Conservation (phyloP, 176 grass and related monocot species). For the Eragrostis curvula region DNA sequence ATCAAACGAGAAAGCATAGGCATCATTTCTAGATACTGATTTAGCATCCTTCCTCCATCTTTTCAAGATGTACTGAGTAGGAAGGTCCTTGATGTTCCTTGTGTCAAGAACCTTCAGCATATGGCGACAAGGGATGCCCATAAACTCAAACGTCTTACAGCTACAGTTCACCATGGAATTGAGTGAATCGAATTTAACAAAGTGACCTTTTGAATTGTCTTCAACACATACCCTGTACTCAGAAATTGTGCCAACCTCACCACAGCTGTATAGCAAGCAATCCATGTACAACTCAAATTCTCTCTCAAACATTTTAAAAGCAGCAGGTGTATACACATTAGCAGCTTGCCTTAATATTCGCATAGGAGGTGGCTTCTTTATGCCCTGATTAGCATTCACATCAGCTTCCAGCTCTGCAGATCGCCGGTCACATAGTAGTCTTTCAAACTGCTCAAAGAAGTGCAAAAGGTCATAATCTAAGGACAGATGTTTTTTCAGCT, state of each 20-base stretch:
- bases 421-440: slow-evolving; percentile 63
- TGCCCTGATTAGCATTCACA: slow-evolving; percentile 58
- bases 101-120: slow-evolving; percentile 91
- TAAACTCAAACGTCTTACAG: slow-evolving; percentile 85
- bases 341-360: slow-evolving; percentile 84
- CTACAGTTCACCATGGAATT: slow-evolving; percentile 68
- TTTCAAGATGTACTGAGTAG: slow-evolving; percentile 73
- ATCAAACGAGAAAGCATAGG: slow-evolving; percentile 52
- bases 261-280: slow-evolving; percentile 81
- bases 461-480: slow-evolving; percentile 61
- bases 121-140: slow-evolving; percentile 85
- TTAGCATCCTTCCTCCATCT: slow-evolving; percentile 93
- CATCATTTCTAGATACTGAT: slow-evolving; percentile 47
- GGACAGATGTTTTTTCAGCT: slow-evolving; percentile 75
- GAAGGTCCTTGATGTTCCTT: slow-evolving; percentile 90
- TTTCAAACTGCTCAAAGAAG: slow-evolving; percentile 81
- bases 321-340: slow-evolving; percentile 83
- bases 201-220: slow-evolving; percentile 70
- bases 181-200: slow-evolving; percentile 85
- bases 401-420: slow-evolving; percentile 75
- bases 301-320: slow-evolving; percentile 96
- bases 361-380: slow-evolving; percentile 86
- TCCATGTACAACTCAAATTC: slow-evolving; percentile 99
- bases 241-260: slow-evolving; percentile 67
- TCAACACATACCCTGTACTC: slow-evolving; percentile 71